A percentile compares a stretch with the other conserved stretches of the same genome.
Conservation (phyloP, 2,329 filamentous ascomycete species). For the Zasmidium citrigriseum region DNA sequence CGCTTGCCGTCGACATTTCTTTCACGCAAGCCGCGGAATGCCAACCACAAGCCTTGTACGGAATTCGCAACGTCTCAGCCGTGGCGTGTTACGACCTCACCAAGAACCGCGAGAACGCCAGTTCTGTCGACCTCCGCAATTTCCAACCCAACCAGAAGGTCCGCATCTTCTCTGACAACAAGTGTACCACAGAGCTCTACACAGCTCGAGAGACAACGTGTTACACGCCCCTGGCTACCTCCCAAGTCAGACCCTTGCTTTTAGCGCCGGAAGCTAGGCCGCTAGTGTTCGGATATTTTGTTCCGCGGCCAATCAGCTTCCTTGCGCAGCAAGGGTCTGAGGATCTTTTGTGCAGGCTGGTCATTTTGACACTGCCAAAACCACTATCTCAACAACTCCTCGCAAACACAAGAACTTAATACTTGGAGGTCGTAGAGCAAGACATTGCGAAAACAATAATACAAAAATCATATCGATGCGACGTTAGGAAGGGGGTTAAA, state of each 20-base stretch:
- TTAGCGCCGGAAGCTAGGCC: background rate
- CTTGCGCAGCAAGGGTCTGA: no score
- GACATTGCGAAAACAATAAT: background rate
- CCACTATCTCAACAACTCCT: background rate
- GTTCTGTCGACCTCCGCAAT: background rate
- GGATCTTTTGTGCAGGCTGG: no score
- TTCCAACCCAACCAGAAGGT: background rate
- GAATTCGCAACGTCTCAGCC: background rate
- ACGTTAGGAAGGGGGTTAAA: background rate
- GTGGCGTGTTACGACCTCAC: background rate
- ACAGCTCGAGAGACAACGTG: background rate
- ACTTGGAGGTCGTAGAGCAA: background rate
- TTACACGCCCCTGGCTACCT: background rate
- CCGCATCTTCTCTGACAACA: background rate
- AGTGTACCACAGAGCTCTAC: background rate
- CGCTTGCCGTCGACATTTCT: background rate
- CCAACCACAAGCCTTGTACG: background rate
- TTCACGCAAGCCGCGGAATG: background rate
- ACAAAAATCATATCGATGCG: background rate
- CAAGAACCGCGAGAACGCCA: background rate
- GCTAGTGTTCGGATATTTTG: no score
- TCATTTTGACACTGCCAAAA: background rate
- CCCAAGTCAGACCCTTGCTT: background rate
- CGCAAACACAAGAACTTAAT: background rate
- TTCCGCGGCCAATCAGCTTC: no score